Evolutionary conservation across 177 flowering plant species (phyloP), one percentile per base, ranked within the genome.

Genomic region (Telopea speciosissima): DNA sequence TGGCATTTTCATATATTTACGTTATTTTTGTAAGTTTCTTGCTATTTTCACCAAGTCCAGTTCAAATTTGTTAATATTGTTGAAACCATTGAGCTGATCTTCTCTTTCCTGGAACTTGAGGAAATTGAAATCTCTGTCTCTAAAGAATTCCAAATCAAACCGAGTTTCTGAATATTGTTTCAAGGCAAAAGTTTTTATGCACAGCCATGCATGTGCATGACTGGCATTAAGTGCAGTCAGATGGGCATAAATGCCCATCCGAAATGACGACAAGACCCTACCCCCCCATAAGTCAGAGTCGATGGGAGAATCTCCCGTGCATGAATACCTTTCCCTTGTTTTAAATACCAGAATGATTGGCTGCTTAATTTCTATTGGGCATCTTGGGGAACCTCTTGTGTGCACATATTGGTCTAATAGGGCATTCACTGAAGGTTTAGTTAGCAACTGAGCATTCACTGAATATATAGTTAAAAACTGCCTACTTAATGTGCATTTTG

Each of bases 361-460:
- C 25, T 8, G 16, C 62, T 44, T 9, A 44, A 44, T 13, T 44
- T 44, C 14, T 44, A 9, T 44, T 28, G 31, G 49, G 49, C 49
- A 49, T 49, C 54, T 17, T 33, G 13, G 24, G 59, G 22, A 60
- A 21, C 23, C 42, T 17, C n/a, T 1, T n/a, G 61, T 31, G 42
- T 28, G 16, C 56, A 33, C 69, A n/a, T 8, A 8, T 26, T 64
- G 25, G 54, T 42, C 58, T 66, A 24, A 24, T 66, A 31, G 33
- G 33, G 24, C 28, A 64, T 66, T 36, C 40, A 36, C 19, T 26
- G 42, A 24, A 4, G 42, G 52, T 24, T 17, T 62, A 69, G 10
- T 59, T 24, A 77, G 74, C 70, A 77, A 82, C 65, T 88, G 87
- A n/a, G 24, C 28, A 64, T 66, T 36, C 40, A 36, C 19, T 26